phyloP scores from a whole-genome alignment of 768 basidiomycete genomes.

The Chalciporus sphaerocephalus region DNA sequence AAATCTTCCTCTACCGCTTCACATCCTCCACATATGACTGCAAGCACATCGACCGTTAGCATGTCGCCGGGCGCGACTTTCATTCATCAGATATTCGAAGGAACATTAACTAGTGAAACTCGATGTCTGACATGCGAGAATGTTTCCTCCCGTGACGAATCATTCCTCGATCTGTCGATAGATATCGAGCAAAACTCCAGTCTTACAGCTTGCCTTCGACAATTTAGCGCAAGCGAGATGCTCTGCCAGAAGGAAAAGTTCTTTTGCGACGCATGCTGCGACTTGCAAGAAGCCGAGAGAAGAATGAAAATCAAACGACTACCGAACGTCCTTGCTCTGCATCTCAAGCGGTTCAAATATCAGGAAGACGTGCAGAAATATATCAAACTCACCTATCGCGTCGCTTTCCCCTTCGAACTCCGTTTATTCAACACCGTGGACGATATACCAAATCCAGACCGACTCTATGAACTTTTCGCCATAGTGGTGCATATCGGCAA shows the following conservation, averaged over 20 bases:
- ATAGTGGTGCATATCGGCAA: constrained; percentile 99
- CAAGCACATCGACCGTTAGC: constrained; percentile 46
- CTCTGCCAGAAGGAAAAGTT: constrained; percentile 98
- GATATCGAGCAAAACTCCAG: constrained; percentile 99
- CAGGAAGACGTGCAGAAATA: constrained; percentile 88
- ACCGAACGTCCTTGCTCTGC: constrained; percentile 91
- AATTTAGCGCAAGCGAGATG: constrained; percentile 98
- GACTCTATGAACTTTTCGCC: constrained; percentile 90
- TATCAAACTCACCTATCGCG: constrained; percentile 94
- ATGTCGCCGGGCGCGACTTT: constrained; percentile 61
- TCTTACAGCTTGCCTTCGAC: constrained; percentile 90
- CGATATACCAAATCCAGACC: constrained; percentile 85
- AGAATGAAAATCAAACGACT: constrained; percentile 98
- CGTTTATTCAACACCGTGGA: constrained; percentile 97
- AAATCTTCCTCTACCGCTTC: constrained; percentile 49
- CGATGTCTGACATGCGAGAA: constrained; percentile 97
- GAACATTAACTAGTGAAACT: constrained; percentile 92
- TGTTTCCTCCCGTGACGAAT: constrained; percentile 91
- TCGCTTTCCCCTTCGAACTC: constrained; percentile 93
- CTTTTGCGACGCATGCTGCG: constrained; percentile 96
- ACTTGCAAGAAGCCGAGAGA: constrained; percentile 96
- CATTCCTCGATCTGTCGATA: constrained; percentile 96
- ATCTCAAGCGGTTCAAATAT: constrained; percentile 98
- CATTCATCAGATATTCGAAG: constrained; percentile 91
- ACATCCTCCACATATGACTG: constrained; percentile 38